Conservation (phyloP, 208 protist genomes). For the Crithidia bombi region DNA sequence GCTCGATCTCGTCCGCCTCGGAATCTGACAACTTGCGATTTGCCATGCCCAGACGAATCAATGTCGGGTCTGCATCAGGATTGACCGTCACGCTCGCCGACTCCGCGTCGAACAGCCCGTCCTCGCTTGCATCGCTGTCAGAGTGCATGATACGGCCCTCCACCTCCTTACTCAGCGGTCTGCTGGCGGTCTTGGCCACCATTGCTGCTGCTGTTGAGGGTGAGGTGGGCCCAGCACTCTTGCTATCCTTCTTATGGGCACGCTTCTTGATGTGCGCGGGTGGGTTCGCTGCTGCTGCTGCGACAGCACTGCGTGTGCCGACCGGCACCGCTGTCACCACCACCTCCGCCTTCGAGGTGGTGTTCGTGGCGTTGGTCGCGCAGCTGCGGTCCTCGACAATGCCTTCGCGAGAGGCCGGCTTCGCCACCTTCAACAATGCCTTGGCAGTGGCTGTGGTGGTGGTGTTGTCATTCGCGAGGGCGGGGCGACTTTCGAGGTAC, state of each 20-base stretch:
- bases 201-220: conserved; percentile 35
- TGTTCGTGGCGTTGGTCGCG: not conserved
- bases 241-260: not conserved
- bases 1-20: conserved; percentile 33
- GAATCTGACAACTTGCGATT: conserved; percentile 14
- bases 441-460: not conserved
- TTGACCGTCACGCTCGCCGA: not conserved
- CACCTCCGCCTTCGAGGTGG: conserved; percentile 10
- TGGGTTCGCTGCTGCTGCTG: not conserved
- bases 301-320: not conserved
- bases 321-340: not conserved
- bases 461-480: not conserved
- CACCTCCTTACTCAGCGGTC: conserved; percentile 36
- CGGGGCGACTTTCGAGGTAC: conserved; percentile 20
- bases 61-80: conserved; percentile 6
- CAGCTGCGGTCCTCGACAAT: not conserved
- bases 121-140: conserved; percentile 17
- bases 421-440: not conserved
- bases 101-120: conserved; percentile 1
- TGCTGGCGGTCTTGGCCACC: conserved; percentile 68
- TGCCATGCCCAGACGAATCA: conserved; percentile 1
- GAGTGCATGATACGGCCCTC: conserved; percentile 18
- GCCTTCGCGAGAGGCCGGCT: conserved; percentile 3
- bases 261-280: conserved; percentile 5
- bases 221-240: not conserved